These are phyloP conservation scores for Tricholoma bakamatsutake DNA, from an alignment of 768 basidiomycete species.

Conservation along the genomic window DNA sequence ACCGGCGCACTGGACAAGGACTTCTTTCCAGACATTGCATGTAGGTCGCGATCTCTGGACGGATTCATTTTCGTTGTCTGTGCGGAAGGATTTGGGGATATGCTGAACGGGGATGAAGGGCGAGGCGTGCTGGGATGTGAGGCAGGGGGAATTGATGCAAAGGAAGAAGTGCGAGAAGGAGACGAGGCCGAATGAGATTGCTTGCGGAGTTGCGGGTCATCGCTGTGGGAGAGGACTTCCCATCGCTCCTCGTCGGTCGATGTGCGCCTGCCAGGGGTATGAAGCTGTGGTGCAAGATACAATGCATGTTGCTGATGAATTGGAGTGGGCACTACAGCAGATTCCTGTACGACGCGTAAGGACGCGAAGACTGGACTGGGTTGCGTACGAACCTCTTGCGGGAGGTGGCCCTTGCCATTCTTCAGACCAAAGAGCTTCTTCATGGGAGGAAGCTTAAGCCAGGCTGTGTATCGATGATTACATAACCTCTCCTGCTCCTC, in stretches of 20 bases:
- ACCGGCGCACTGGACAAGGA: conserved; percentile 24
- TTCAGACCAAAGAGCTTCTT: conserved; percentile 51
- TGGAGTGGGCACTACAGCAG: conserved; percentile 23
- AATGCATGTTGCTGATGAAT: conserved; percentile 26
- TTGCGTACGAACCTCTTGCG: conserved; percentile 25
- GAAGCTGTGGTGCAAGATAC: conserved; percentile 4
- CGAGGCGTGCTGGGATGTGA: conserved; percentile 36
- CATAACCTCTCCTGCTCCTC: neutral
- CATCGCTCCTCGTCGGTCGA: conserved; percentile 38
- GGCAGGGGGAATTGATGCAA: conserved; percentile 41
- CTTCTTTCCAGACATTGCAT: conserved; percentile 18
- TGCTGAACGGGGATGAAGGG: conserved; percentile 43
- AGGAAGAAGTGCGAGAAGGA: conserved; percentile 47
- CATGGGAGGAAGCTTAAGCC: too few species aligned
- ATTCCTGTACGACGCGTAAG: neutral
- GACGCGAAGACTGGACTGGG: neutral
- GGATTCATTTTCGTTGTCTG: conserved; percentile 6
- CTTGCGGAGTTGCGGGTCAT: conserved; percentile 19
- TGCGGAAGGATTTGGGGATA: conserved; percentile 16
- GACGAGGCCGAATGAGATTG: conserved; percentile 24
- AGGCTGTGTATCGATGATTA: neutral
- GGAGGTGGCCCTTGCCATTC: conserved; percentile 22
- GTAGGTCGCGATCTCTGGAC: conserved; percentile 18
- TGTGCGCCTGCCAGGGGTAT: conserved; percentile 15
- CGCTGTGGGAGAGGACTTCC: conserved; percentile 33